Evolutionary conservation across 164 flowering plant species (phyloP).

Genomic region (Sedum album): DNA sequence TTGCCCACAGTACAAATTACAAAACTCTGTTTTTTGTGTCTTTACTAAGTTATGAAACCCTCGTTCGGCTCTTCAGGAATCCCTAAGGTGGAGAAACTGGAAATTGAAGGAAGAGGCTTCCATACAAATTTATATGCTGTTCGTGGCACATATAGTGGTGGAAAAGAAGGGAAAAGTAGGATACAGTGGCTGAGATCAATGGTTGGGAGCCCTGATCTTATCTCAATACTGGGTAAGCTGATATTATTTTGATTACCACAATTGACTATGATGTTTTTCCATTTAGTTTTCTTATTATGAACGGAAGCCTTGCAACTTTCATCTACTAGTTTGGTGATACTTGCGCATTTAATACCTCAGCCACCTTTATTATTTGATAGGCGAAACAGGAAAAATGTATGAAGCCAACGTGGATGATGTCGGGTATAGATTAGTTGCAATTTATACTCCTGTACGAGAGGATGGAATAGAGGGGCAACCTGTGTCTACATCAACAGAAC

Average conservation of each 20-base stretch:
- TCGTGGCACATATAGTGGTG: conserved; percentile 84
- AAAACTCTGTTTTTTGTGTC: not conserved
- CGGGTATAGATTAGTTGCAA: conserved; percentile 83
- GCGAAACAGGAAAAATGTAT: conserved; percentile 88
- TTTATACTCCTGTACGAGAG: conserved; percentile 89
- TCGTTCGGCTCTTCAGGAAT: conserved; percentile 36
- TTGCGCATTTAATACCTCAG: not conserved
- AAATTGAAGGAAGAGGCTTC: conserved; percentile 94
- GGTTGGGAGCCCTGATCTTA: conserved; percentile 99
- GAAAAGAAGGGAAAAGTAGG: conserved; percentile 95
- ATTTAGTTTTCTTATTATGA: not conserved
- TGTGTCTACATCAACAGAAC: conserved; percentile 94
- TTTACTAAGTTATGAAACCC: not conserved
- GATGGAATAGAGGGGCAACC: conserved; percentile 95
- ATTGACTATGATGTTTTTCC: not conserved
- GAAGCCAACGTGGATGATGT: conserved; percentile 99
- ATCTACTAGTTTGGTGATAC: not conserved
- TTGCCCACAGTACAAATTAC: not conserved
- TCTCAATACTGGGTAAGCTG: conserved; percentile 73
- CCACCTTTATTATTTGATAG: conserved; percentile 32
- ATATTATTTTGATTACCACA: not conserved
- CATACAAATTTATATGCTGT: conserved; percentile 97
- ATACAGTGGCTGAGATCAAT: conserved; percentile 98
- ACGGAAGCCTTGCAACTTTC: not conserved
- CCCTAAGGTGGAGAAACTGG: conserved; percentile 79